Conservation (phyloP, 257 asterid genomes). For the Salvia rosmarinus region DNA sequence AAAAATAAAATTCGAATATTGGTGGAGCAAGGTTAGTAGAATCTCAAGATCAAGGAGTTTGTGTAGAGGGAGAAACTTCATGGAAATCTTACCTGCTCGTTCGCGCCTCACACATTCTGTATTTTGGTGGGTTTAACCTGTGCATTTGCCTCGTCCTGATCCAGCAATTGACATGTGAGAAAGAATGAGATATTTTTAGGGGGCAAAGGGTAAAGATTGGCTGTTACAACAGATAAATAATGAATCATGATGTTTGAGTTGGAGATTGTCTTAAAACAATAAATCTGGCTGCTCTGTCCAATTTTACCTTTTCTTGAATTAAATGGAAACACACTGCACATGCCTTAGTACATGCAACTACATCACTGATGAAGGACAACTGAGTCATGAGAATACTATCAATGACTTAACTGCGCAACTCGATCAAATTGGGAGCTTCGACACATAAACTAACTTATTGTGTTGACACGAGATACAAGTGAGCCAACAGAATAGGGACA, state of each 20-base stretch:
- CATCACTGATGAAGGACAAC: not conserved
- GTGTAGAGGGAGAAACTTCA: not conserved
- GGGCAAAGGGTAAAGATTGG: not conserved
- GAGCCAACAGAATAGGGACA: not conserved
- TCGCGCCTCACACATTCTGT: slow-evolving; percentile 42
- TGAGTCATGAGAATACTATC: not conserved
- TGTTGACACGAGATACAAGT: not conserved
- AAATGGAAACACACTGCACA: not conserved
- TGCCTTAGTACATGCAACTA: not conserved
- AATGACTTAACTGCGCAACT: not conserved
- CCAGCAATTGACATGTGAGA: slow-evolving; percentile 33
- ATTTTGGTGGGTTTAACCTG: slow-evolving; percentile 43
- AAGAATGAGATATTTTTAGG: not conserved
- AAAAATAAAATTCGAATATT: slow-evolving; percentile 1
- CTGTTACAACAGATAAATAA: not conserved
- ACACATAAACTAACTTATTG: not conserved
- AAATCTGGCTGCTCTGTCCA: not conserved
- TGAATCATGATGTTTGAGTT: not conserved
- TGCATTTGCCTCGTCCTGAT: slow-evolving; percentile 39
- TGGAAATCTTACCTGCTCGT: slow-evolving; percentile 35
- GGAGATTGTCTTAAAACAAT: not conserved
- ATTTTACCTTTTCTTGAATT: not conserved
- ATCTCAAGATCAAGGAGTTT: not conserved
- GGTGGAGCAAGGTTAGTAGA: slow-evolving; percentile 9
- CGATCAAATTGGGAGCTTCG: not conserved